Base-by-base conservation (phyloP, 192 early-diverging fungal genomes). In the Coemansia sp. region DNA sequence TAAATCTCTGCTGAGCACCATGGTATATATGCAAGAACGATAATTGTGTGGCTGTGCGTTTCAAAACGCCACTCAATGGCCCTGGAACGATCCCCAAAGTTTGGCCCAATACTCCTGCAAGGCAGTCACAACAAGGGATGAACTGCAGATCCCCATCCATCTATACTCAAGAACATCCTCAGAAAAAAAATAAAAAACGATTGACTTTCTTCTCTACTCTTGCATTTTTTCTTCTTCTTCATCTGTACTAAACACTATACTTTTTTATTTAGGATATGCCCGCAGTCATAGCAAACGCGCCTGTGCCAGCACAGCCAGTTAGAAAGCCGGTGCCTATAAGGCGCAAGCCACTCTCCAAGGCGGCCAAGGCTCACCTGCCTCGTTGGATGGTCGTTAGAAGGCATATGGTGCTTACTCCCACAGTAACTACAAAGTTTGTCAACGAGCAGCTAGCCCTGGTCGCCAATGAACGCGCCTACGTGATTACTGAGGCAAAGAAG, bases 271-370 rank as follows among this genome's bases (percentile, higher is more conserved):
- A 55, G 53, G 13, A 55, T n/a, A 55, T 55, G 53, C 29, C 53
- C 9, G 27, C 3, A 33, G 53, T 31, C 10, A 12, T 33, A 15
- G 13, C 24, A 3, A 55, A 18, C 29, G 15, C 27, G 13, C 15
- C 53, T 15, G 53, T 8, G 24, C 50, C 50, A 20, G 50, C 13
- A 31, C 53, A 55, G 53, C 53, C 53, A 5, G 27, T 31, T 29
- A 27, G 27, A 55, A 55, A 31, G 53, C 53, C 53, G 10, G 53
- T 55, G 53, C 53, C 53, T 29, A 55, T 55, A 55, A 11, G 53
- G 53, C 53, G 53, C 53, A 55, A 55, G 53, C 13, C 22, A 12
- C 53, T 55, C 53, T 55, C 53, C 31, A 55, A 55, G 53, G 53
- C 53, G 5, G 53, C 53, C 53, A 29, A 31, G 27, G 53, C 53